A percentile compares a stretch with the other conserved stretches of the same genome.
phyloP scores from a whole-genome alignment of 768 basidiomycete genomes.

The Tylopilus rubrobrunneus region DNA sequence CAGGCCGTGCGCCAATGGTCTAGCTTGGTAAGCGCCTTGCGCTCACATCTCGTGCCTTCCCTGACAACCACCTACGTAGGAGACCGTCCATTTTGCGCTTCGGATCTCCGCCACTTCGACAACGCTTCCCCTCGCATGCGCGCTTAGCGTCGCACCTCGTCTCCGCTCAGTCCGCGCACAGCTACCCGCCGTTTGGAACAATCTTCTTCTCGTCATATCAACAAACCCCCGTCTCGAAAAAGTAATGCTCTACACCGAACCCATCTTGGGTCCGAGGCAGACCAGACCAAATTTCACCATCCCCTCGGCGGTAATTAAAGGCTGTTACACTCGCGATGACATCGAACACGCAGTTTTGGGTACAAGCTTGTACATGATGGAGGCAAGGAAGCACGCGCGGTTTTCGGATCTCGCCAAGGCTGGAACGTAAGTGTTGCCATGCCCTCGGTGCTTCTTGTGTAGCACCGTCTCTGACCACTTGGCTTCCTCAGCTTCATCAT shows the following conservation, averaged over 20 bases:
- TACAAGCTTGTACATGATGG: conserved; percentile 54
- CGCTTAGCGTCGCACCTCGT: conserved; percentile 38
- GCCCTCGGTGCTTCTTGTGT: conserved; percentile 2
- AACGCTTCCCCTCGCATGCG: conserved; percentile 29
- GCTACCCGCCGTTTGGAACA: conserved; percentile 58
- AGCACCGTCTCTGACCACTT: background rate
- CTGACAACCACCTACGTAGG: conserved; percentile 32
- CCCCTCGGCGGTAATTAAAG: conserved; percentile 13
- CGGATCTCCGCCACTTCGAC: conserved; percentile 43
- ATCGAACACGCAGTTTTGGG: conserved; percentile 37
- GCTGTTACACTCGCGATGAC: conserved; percentile 5
- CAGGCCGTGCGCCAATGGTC: conserved; percentile 41
- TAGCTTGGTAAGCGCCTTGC: conserved; percentile 41
- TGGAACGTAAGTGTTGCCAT: conserved; percentile 43
- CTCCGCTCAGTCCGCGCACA: conserved; percentile 50
- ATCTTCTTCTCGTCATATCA: conserved; percentile 46
- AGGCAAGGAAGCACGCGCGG: conserved; percentile 49
- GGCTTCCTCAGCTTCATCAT: conserved; percentile 26
- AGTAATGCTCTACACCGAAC: conserved; percentile 36
- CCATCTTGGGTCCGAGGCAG: conserved; percentile 11
- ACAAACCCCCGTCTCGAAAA: conserved; percentile 46
- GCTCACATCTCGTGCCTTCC: background rate
- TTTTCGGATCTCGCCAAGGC: conserved; percentile 50
- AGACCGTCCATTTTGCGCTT: conserved; percentile 51
- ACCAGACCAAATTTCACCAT: background rate